Conservation (phyloP, 2,329 filamentous ascomycete genomes). For the Neofusicoccum umdonicola region DNA sequence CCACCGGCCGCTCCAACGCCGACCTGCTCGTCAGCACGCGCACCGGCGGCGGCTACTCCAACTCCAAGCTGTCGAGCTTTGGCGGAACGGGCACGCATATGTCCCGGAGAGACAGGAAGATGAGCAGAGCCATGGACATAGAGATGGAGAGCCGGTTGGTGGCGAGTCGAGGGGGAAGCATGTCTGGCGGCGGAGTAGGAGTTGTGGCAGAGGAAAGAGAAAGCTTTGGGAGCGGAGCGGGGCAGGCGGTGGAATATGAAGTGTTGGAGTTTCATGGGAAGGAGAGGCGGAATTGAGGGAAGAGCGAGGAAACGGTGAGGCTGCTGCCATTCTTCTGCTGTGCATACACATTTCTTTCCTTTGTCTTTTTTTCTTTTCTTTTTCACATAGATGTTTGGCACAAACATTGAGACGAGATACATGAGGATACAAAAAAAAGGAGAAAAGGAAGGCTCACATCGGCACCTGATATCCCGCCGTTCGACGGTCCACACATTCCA, state of each 20-base stretch:
- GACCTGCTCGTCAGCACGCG: not conserved
- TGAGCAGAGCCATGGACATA: not conserved
- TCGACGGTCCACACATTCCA: too few species aligned
- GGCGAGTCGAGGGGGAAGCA: not conserved
- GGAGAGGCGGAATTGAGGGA: not conserved
- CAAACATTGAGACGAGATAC: too few species aligned
- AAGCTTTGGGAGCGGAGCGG: not conserved
- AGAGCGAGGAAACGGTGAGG: too few species aligned
- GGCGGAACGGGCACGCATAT: not conserved
- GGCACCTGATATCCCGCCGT: too few species aligned
- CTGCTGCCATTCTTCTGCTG: too few species aligned
- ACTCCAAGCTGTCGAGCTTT: not conserved
- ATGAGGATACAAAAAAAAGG: too few species aligned
- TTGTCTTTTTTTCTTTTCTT: not conserved
- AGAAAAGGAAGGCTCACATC: too few species aligned
- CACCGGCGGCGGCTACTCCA: not conserved
- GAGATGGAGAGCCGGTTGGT: conserved; percentile 7
- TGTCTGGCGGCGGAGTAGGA: not conserved
- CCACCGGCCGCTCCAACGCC: not conserved
- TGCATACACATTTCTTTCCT: not conserved
- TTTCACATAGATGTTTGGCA: not conserved
- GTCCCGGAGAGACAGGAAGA: not conserved
- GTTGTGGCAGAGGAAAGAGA: not conserved
- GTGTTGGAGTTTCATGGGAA: not conserved
- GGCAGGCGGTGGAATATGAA: not conserved